Evolutionary conservation across 352 stramenopile species (phyloP).

Genomic region (Globisporangium cystogenes): DNA sequence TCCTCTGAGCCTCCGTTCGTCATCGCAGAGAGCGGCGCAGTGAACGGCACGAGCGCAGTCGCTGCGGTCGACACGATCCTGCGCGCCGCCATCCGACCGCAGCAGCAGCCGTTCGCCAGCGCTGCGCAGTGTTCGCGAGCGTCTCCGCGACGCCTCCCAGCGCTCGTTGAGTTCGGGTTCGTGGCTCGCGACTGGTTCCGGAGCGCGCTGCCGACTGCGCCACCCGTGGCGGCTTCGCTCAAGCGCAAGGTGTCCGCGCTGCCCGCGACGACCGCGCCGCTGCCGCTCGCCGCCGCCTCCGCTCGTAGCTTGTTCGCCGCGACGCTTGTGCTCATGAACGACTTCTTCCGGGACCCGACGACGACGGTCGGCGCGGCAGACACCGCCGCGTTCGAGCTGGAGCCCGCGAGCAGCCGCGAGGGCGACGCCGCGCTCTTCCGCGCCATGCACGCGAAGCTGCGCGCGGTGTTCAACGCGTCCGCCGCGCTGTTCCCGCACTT

Average conservation of each 20-base stretch:
- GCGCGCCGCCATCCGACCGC: constrained; percentile 22
- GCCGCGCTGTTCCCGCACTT: constrained; percentile 15
- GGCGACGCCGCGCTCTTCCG: constrained; percentile 17
- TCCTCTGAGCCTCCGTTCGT: background rate
- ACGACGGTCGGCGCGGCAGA: constrained; percentile 16
- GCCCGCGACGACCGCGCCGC: background rate
- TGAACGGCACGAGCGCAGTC: background rate
- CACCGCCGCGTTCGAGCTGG: constrained; percentile 18
- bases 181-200: constrained; percentile 38
- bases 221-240: constrained; percentile 11
- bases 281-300: constrained; percentile 24
- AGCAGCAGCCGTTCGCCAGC: constrained; percentile 1
- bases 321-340: constrained; percentile 27
- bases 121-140: constrained; percentile 4
- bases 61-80: constrained; percentile 29
- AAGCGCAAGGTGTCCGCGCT: constrained; percentile 15
- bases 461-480: constrained; percentile 12
- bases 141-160: constrained; percentile 37
- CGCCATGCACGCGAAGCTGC: constrained; percentile 22
- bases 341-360: constrained; percentile 37
- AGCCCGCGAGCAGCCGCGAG: constrained; percentile 13
- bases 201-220: constrained; percentile 24
- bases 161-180: constrained; percentile 47
- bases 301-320: constrained; percentile 25
- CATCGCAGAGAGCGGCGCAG: background rate